Base-by-base conservation (phyloP, 1,284 basidiomycete genomes). In the Ganoderma lingzhi region DNA sequence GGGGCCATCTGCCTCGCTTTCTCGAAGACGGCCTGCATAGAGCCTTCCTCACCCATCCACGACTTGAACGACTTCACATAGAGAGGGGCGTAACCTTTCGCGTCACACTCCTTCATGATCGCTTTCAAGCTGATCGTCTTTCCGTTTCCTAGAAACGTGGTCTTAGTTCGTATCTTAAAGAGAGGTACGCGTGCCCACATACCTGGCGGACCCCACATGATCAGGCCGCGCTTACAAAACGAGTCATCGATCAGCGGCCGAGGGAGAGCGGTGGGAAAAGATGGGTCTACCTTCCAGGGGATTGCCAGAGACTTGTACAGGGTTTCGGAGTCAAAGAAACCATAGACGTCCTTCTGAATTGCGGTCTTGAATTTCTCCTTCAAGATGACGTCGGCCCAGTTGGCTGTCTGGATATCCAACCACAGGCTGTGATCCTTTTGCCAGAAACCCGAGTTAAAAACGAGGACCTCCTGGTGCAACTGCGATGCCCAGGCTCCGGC, bases 71-170 rank as follows among this genome's bases (percentile, higher is more conserved):
- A 90, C 76, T 91, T 93, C 74, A 96, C 93, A 72, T 95, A 95
- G 28, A 96, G 85, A 1, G 92, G 88, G 2, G 85, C 84, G 73
- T 89, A 89, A 0, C 89, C 90, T 65, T 82, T 82, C 30, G 83
- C 83, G 73, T 85, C 82, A 68, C 90, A 90, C 0, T 85, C 85
- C 77, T 91, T 92, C 88, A 93, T 91, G 70, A 93, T 86, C 14
- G 84, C 86, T 78, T 95, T 95, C 77, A 96, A 83, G 68, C 86
- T 92, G 79, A 94, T 93, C 0, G 93, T 95, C 80, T 95, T 95
- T 3, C 94, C 94, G 71, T 96, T 95, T 2, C 93, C 93, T 86
- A 78, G 63, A 30, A 70, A 12, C 17, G 14, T 5, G 12, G 9
- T 37, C 56, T n/a, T n/a, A 59, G 35, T 35, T 39, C 35, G 17